Percentiles rank a stretch among this genome's conserved stretches.
Conservation (phyloP, 495 filamentous ascomycete genomes). For the Neurospora sp. region DNA sequence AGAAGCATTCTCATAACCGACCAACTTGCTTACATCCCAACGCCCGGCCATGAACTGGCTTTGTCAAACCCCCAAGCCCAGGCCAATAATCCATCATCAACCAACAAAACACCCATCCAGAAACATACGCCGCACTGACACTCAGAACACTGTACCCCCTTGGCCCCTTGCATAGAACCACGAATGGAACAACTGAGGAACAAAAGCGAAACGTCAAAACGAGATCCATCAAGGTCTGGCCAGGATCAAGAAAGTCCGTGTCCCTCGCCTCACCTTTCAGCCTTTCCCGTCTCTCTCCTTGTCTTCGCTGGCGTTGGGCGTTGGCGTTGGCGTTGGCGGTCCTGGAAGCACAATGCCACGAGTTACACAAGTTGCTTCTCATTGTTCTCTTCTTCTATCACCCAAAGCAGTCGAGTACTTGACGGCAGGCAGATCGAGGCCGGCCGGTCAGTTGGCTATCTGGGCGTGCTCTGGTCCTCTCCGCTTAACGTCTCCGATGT, state of each 20-base stretch:
- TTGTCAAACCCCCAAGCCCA: neutral
- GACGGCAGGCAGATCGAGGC: too few relatives aligned
- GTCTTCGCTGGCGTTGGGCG: neutral
- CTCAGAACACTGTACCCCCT: neutral
- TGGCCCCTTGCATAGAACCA: neutral
- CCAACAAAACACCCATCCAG: neutral
- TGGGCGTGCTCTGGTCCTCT: too few relatives aligned
- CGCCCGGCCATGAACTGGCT: neutral
- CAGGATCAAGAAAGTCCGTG: neutral
- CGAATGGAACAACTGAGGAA: neutral
- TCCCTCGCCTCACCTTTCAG: neutral
- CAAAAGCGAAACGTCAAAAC: neutral
- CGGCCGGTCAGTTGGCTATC: too few relatives aligned
- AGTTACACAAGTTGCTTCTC: neutral
- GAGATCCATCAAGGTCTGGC: neutral
- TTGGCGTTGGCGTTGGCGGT: neutral
- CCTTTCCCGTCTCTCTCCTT: neutral
- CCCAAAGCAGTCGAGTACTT: neutral
- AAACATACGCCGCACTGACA: neutral
- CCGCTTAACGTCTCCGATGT: neutral
- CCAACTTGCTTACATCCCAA: neutral
- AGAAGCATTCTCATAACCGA: neutral
- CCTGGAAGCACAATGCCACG: neutral
- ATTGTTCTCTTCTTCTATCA: neutral
- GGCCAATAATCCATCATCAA: neutral